These are phyloP conservation scores for Decorospora gaudefroyi DNA, from an alignment of 2,329 filamentous ascomycete species.

Conservation along the genomic window DNA sequence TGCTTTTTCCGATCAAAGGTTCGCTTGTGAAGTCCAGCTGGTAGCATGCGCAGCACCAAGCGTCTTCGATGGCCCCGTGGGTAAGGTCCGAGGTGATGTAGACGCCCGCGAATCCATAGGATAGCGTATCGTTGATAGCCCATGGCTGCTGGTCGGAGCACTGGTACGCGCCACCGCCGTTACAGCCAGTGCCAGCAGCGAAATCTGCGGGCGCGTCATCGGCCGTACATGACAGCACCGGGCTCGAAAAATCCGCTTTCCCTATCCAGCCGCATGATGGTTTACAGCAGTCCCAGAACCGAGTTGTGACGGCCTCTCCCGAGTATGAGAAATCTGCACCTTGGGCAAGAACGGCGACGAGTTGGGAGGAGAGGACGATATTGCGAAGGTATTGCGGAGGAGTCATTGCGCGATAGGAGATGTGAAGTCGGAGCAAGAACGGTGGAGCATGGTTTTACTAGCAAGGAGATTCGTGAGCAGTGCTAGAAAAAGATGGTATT, in stretches of 20 bases:
- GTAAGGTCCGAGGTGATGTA: slow-evolving; percentile 49
- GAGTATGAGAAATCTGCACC: slow-evolving; percentile 32
- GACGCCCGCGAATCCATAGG: slow-evolving; percentile 69
- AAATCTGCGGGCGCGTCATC: slow-evolving; percentile 59
- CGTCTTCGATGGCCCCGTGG: slow-evolving; percentile 57
- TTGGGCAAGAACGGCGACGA: slow-evolving; percentile 30
- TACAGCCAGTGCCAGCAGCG: slow-evolving; percentile 58
- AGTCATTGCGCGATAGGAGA: slow-evolving; percentile 43
- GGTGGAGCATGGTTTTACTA: slow-evolving; percentile 41
- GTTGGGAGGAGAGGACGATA: slow-evolving; percentile 28
- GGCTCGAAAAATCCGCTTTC: slow-evolving; percentile 59
- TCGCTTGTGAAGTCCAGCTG: slow-evolving; percentile 63
- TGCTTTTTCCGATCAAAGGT: slow-evolving; percentile 61
- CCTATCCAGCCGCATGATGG: slow-evolving; percentile 65
- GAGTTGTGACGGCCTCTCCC: slow-evolving; percentile 43
- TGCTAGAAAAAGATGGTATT: slow-evolving; percentile 43
- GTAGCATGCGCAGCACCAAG: slow-evolving; percentile 71
- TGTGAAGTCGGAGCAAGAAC: slow-evolving; percentile 36
- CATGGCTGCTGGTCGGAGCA: slow-evolving; percentile 67
- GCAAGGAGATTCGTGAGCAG: slow-evolving; percentile 31
- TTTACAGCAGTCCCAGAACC: slow-evolving; percentile 68
- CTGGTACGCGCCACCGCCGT: slow-evolving; percentile 59
- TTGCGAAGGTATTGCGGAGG: slow-evolving; percentile 38
- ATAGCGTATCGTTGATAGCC: slow-evolving; percentile 61
- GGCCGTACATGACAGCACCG: slow-evolving; percentile 60